These are phyloP conservation scores for Lachnellula arida DNA, from an alignment of 2,329 filamentous ascomycete genomes.

Conservation along the genomic window DNA sequence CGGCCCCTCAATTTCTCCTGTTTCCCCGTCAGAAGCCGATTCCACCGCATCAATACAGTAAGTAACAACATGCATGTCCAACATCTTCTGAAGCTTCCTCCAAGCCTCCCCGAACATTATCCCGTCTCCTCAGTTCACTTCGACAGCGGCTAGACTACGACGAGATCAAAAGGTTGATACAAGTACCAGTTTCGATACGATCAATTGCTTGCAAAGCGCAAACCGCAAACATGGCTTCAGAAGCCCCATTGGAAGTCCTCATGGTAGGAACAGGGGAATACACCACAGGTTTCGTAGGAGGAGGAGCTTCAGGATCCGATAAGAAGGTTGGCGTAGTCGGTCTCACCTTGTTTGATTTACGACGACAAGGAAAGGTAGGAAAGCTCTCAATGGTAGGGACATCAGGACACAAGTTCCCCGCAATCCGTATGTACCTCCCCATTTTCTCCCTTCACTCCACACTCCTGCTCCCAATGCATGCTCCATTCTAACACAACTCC, in stretches of 20 bases:
- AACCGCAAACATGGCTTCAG: not conserved
- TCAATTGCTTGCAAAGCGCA: not conserved
- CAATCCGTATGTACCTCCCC: slow-evolving; percentile 58
- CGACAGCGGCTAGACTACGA: too few species aligned
- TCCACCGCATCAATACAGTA: not conserved
- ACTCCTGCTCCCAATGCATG: not conserved
- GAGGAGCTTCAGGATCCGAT: slow-evolving; percentile 78
- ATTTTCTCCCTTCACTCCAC: not conserved
- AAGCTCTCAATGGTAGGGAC: slow-evolving; percentile 86
- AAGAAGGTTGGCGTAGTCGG: slow-evolving; percentile 96
- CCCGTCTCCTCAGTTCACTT: not conserved
- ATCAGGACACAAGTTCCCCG: slow-evolving; percentile 83
- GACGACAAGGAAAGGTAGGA: slow-evolving; percentile 81
- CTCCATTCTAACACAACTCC: not conserved
- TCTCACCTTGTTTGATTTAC: slow-evolving; percentile 82
- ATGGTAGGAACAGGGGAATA: slow-evolving; percentile 81
- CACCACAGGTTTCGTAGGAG: slow-evolving; percentile 89
- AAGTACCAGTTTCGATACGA: not conserved
- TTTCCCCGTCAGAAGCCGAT: slow-evolving; percentile 9
- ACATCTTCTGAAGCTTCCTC: slow-evolving; percentile 1
- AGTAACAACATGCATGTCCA: not conserved
- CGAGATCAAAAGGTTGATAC: not conserved
- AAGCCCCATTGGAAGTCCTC: slow-evolving; percentile 29
- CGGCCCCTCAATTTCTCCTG: slow-evolving; percentile 16
- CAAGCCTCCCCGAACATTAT: slow-evolving; percentile 1